A percentile compares a stretch with the other conserved stretches of the same genome.
Evolutionary conservation across 2,329 filamentous ascomycete genomes (phyloP).

Genomic region (Rhynchosporium graminicola): DNA sequence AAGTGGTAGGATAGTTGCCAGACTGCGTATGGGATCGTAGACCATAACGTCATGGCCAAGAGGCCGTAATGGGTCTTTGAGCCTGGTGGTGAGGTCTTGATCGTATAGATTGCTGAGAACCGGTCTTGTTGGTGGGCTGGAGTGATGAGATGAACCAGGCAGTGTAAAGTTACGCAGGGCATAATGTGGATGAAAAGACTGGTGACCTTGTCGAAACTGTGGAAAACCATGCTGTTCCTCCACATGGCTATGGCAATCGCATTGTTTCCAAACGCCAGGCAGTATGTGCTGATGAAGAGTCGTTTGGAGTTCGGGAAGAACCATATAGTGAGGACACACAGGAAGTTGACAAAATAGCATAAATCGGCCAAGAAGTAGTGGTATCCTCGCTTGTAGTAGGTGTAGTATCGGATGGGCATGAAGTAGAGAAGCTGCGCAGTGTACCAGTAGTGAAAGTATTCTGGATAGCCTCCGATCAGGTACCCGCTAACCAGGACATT

Average conservation of each 20-base stretch:
- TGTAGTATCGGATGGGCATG: constrained; percentile 93
- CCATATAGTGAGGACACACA: constrained; percentile 83
- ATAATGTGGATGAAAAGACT: constrained; percentile 99
- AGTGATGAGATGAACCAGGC: constrained; percentile 80
- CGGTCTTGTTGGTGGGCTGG: constrained; percentile 63
- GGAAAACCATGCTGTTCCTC: constrained; percentile 97
- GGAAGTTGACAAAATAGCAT: constrained; percentile 96
- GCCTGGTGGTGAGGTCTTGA: constrained; percentile 69
- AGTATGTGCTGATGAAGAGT: constrained; percentile 89
- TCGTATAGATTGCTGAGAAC: constrained; percentile 83
- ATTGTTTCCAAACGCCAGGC: constrained; percentile 93
- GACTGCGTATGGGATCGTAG: constrained; percentile 84
- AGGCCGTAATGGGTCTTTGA: constrained; percentile 79
- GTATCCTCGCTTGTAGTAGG: constrained; percentile 87
- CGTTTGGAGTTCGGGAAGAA: constrained; percentile 87
- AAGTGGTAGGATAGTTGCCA: constrained; percentile 96
- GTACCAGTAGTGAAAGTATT: constrained; percentile 93
- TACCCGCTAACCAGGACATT: constrained; percentile 98
- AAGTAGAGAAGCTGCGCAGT: constrained; percentile 86
- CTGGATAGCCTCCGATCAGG: constrained; percentile 80
- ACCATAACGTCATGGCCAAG: constrained; percentile 88
- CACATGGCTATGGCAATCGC: constrained; percentile 98
- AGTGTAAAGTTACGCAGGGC: constrained; percentile 92
- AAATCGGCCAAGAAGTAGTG: constrained; percentile 97
- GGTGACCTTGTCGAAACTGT: constrained; percentile 97